Base-by-base conservation (phyloP, 306 rosid genomes). In the Neltuma alba region DNA sequence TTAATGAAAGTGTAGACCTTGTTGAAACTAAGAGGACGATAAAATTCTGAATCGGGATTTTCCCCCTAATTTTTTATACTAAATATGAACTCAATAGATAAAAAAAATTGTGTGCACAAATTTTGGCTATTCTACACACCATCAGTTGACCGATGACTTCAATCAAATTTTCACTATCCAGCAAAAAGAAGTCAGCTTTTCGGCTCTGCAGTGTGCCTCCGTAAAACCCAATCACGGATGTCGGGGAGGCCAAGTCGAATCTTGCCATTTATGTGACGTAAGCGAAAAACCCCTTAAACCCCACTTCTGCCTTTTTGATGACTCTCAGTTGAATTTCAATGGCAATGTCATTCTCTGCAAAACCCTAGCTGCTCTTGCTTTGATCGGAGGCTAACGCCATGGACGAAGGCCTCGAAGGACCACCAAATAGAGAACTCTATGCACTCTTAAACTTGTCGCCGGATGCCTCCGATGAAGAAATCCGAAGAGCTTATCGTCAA, bases 381-480 rank as follows among this genome's bases (percentile, higher is more conserved):
- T 63, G 18, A 21, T 33, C n/a, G 10, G 33, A 42, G 76, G 65
- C 74, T 57, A 45, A 62, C 33, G 55, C 67, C 83, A 90, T 89
- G 95, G 85, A 76, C 58, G 93, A 88, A 55, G 92, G 52, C 12
- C 77, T 62, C 13, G 91, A 85, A 62, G 89, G 88, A 31, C 91
- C 90, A 8, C 90, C 89, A 40, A 90, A 89, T 37, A 83, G 85
- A 80, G 94, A 88, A 83, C 96, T 95, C 63, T 95, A 95, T 81
- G 99, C 99, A 1, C 85, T 95, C 34, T 84, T 95, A 40, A 87
- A 95, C 82, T 52, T 95, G 72, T 90, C 99, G 4, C 96, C 99
- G 1, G 97, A 95, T 69, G 94, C 99, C 60, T 90, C 98, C 80
- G 99, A 93, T 64, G 99, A 95, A 79, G 99, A 95, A 88, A 91